These are phyloP conservation scores for Hsuehochloa calcarea DNA, from an alignment of 176 grass and related monocot genomes.

Conservation along the genomic window DNA sequence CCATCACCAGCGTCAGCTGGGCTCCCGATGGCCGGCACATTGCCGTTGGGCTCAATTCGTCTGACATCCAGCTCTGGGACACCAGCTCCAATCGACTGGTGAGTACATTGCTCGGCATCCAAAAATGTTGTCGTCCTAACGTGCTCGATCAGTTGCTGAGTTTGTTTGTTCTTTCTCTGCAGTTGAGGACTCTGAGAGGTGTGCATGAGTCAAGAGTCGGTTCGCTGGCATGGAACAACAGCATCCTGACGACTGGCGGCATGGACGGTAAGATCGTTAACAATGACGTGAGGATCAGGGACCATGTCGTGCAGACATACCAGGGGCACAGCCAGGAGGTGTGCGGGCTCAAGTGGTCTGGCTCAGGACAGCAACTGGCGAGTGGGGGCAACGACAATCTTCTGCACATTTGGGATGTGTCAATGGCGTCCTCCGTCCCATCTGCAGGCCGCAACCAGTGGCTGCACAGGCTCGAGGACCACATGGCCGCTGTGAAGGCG, in stretches of 20 bases:
- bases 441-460: conserved; percentile 59
- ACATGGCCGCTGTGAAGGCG: conserved; percentile 63
- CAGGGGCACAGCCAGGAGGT: conserved; percentile 65
- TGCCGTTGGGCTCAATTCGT: conserved; percentile 60
- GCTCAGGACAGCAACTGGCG: conserved; percentile 57
- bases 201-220: conserved; percentile 56
- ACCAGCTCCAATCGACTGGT: conserved; percentile 54
- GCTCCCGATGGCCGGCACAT: conserved; percentile 61
- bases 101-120: background rate
- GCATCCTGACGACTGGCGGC: conserved; percentile 52
- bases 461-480: conserved; percentile 60
- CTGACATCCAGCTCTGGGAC: conserved; percentile 73
- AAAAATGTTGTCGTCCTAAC: background rate
- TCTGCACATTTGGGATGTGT: conserved; percentile 61
- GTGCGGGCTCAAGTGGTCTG: conserved; percentile 67
- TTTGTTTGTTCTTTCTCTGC: background rate
- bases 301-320: conserved; percentile 60
- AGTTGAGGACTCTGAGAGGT: conserved; percentile 61
- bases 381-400: conserved; percentile 76
- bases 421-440: conserved; percentile 47
- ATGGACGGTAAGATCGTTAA: conserved; percentile 69
- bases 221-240: conserved; percentile 72
- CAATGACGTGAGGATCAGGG: conserved; percentile 60
- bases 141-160: conserved; percentile 15
- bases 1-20: conserved; percentile 67